Evolutionary conservation across 371 early-diverging fungal genomes (phyloP).

Genomic region (Saksenaea oblongispora): DNA sequence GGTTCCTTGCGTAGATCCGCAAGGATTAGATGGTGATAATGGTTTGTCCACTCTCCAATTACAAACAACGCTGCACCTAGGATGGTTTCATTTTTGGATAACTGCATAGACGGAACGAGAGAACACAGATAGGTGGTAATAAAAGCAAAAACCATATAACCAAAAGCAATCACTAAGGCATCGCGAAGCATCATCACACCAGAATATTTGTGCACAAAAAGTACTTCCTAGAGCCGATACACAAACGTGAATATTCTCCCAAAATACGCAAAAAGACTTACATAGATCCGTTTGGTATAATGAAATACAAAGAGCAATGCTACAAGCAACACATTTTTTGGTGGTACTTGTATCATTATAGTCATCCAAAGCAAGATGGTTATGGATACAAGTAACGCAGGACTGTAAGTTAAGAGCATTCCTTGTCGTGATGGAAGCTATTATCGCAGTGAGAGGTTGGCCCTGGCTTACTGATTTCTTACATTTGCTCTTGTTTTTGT

Average conservation of each 20-base stretch:
- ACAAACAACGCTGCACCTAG: slow-evolving; percentile 23
- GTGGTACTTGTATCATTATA: neutral
- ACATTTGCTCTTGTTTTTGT: neutral
- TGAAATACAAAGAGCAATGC: slow-evolving; percentile 17
- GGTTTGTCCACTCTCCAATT: slow-evolving; percentile 29
- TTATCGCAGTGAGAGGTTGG: neutral
- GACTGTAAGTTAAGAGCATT: slow-evolving; percentile 40
- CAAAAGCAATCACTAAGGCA: slow-evolving; percentile 18
- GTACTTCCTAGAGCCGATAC: slow-evolving; percentile 29
- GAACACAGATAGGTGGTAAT: slow-evolving; percentile 10
- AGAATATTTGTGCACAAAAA: slow-evolving; percentile 38
- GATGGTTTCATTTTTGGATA: neutral
- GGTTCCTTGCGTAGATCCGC: slow-evolving; percentile 18
- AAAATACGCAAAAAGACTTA: slow-evolving; percentile 12
- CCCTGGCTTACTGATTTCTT: neutral
- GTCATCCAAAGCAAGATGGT: neutral
- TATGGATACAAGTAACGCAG: slow-evolving; percentile 16
- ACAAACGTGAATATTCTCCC: neutral
- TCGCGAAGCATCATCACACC: slow-evolving; percentile 21
- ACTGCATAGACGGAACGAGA: slow-evolving; percentile 5
- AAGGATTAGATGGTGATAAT: slow-evolving; percentile 39
- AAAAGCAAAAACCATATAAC: slow-evolving; percentile 21
- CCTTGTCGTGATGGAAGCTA: slow-evolving; percentile 35
- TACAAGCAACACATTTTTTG: slow-evolving; percentile 6
- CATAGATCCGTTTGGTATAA: slow-evolving; percentile 37